phyloP scores from a whole-genome alignment of 2,329 filamentous ascomycete species.

The Hortaea werneckii region DNA sequence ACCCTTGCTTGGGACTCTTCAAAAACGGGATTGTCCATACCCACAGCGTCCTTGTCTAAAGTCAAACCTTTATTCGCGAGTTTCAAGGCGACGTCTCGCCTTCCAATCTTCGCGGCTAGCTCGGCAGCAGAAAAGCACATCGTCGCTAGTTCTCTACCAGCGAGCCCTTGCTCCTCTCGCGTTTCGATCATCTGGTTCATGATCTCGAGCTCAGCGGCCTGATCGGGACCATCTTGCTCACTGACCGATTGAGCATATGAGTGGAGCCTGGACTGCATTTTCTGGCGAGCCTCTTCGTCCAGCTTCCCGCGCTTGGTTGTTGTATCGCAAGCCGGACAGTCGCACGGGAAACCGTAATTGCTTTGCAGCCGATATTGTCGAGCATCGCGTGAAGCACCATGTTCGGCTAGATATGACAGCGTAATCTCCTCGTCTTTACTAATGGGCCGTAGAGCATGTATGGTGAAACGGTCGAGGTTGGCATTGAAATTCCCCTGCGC shows the following conservation, averaged over 20 bases:
- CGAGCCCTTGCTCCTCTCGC: conserved; percentile 8
- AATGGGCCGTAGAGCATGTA: conserved; percentile 28
- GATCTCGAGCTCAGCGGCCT: conserved; percentile 5
- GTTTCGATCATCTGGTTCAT: conserved; percentile 5
- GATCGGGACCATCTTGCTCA: not conserved
- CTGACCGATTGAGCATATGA: conserved; percentile 4
- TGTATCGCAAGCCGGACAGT: conserved; percentile 24
- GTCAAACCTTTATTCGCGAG: conserved; percentile 4
- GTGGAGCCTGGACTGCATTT: conserved; percentile 6
- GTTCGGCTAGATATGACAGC: conserved; percentile 24
- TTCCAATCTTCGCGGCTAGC: conserved; percentile 4
- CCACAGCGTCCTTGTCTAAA: conserved; percentile 8
- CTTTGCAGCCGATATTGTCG: conserved; percentile 8
- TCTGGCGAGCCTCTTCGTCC: conserved; percentile 6
- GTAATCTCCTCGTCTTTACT: conserved; percentile 29
- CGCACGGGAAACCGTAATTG: conserved; percentile 27
- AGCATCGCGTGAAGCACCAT: conserved; percentile 9
- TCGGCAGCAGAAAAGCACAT: conserved; percentile 10
- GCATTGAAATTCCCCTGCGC: conserved; percentile 28
- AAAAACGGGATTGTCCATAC: conserved; percentile 8
- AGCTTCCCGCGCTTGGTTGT: conserved; percentile 1
- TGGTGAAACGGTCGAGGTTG: conserved; percentile 9
- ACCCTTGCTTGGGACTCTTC: conserved; percentile 2
- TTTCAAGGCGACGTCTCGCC: conserved; percentile 1
- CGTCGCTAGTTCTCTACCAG: conserved; percentile 9